phyloP scores from a whole-genome alignment of 2,329 filamentous ascomycete species.

The Thielaviopsis punctulata region DNA sequence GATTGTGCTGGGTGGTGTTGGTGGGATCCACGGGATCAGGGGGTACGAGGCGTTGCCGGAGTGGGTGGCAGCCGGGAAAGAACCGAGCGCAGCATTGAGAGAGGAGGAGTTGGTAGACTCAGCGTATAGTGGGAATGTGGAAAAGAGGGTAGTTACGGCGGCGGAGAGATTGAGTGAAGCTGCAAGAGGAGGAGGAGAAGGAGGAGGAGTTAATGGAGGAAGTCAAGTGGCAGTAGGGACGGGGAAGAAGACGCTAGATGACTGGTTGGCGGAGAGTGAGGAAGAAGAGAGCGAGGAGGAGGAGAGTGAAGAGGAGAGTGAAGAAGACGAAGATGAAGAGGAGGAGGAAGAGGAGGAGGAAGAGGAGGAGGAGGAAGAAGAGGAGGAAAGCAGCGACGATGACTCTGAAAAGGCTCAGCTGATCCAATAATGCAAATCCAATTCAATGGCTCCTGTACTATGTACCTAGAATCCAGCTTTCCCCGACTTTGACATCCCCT shows the following conservation, averaged over 20 bases:
- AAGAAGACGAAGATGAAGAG: constrained; percentile 31
- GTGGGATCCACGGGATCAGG: constrained; percentile 52
- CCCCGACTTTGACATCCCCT: too few relatives aligned
- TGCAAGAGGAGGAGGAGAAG: constrained; percentile 22
- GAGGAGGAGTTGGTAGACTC: constrained; percentile 30
- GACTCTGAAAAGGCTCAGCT: constrained; percentile 28
- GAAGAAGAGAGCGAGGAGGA: constrained; percentile 37
- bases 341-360: constrained; percentile 33
- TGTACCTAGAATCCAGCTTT: not conserved
- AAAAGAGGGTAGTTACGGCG: constrained; percentile 32
- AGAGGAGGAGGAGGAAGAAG: constrained; percentile 26
- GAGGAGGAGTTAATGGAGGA: constrained; percentile 17
- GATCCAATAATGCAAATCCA: constrained; percentile 18
- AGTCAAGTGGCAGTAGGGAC: constrained; percentile 27
- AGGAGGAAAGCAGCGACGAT: constrained; percentile 30
- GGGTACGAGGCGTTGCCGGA: constrained; percentile 68
- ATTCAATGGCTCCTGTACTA: not conserved
- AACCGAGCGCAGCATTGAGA: constrained; percentile 61
- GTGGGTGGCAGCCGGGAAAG: constrained; percentile 66
- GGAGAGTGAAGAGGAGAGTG: constrained; percentile 31
- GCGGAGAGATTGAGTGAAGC: constrained; percentile 47
- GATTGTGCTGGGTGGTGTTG: constrained; percentile 63
- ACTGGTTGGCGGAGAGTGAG: constrained; percentile 71
- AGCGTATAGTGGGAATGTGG: constrained; percentile 21
- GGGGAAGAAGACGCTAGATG: constrained; percentile 67